A percentile compares a stretch with the other conserved stretches of the same genome.
Evolutionary conservation across 306 rosid species (phyloP).

Genomic region (Sicyos edulis): DNA sequence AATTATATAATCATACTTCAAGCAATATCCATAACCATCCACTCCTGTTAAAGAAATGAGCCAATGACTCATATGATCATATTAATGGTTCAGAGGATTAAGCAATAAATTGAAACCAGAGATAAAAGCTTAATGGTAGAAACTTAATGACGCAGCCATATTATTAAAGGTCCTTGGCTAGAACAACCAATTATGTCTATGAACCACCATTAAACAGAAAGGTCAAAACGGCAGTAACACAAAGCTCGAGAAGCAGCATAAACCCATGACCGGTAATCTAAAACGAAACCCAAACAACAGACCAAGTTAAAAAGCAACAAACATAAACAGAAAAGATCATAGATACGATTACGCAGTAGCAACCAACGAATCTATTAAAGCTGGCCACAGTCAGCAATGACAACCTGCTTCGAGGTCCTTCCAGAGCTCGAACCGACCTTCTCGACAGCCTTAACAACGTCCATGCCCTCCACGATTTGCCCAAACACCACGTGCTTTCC

Average conservation of each 20-base stretch:
- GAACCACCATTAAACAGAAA: background rate
- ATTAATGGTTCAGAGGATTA: background rate
- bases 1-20: too few relatives aligned
- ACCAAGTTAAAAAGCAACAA: conserved; percentile 4
- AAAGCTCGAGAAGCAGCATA: background rate
- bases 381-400: conserved; percentile 69
- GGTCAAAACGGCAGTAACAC: conserved; percentile 2
- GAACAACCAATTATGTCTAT: too few relatives aligned
- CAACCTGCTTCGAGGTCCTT: conserved; percentile 52
- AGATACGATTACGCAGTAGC: conserved; percentile 3
- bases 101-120: too few relatives aligned
- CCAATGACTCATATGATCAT: background rate
- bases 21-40: too few relatives aligned
- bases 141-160: too few relatives aligned
- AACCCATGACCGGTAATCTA: conserved; percentile 7
- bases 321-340: conserved; percentile 12
- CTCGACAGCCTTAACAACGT: conserved; percentile 56
- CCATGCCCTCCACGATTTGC: conserved; percentile 54
- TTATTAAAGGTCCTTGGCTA: conserved; percentile 8
- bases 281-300: background rate
- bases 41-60: background rate
- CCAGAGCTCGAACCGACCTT: conserved; percentile 65
- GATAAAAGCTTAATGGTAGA: too few relatives aligned
- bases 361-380: conserved; percentile 39
- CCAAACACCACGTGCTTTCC: conserved; percentile 96